phyloP scores from a whole-genome alignment of 164 flowering plant species.

The Santalum album region DNA sequence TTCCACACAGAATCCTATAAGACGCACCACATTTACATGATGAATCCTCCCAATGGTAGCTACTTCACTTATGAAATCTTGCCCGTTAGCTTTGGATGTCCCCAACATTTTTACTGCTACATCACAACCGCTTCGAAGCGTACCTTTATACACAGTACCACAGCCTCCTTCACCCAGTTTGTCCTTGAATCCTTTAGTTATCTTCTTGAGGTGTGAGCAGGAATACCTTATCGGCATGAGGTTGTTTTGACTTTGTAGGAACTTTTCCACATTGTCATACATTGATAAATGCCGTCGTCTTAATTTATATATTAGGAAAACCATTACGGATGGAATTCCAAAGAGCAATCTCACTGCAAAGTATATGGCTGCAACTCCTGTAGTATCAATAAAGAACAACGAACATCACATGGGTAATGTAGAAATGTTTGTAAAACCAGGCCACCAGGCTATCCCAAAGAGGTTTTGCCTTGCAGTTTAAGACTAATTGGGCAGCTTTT shows the following conservation, averaged over 20 bases:
- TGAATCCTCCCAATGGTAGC: constrained; percentile 2
- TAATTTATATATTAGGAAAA: neutral
- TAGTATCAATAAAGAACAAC: too few relatives aligned
- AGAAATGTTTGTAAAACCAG: too few relatives aligned
- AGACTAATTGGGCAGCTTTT: too few relatives aligned
- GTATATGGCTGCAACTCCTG: too few relatives aligned
- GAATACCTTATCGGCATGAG: neutral
- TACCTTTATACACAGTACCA: constrained; percentile 4
- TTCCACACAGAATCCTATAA: constrained; percentile 4
- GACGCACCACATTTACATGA: constrained; percentile 6
- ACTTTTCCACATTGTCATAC: neutral
- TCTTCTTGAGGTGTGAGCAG: neutral
- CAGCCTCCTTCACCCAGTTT: constrained; percentile 3
- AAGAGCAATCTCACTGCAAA: neutral
- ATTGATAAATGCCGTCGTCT: neutral
- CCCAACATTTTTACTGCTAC: constrained; percentile 1
- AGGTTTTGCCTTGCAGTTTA: too few relatives aligned
- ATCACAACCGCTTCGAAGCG: neutral
- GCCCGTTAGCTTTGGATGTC: neutral
- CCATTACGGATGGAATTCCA: neutral
- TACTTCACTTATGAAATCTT: constrained; percentile 3
- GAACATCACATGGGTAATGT: too few relatives aligned
- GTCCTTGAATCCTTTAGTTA: neutral
- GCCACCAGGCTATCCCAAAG: too few relatives aligned
- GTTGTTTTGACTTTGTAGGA: neutral